phyloP scores from a whole-genome alignment of 257 asterid genomes.

The Solanum gracilifrons region DNA sequence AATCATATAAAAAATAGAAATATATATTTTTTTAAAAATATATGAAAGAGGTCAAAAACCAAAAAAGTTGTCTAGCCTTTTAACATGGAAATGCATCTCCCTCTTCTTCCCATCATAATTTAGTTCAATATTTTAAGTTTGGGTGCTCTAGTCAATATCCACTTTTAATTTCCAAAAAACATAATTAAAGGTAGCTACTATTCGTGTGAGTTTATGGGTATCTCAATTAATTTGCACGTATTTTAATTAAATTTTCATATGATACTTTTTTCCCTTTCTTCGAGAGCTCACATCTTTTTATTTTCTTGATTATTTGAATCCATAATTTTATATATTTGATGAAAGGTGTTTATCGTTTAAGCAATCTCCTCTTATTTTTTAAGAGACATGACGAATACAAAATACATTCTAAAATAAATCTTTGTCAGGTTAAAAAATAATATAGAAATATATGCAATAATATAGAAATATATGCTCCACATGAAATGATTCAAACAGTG shows the following conservation, averaged over 20 bases:
- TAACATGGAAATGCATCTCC: background rate
- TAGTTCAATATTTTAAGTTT: background rate
- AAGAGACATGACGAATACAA: background rate
- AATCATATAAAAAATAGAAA: background rate
- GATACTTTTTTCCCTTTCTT: background rate
- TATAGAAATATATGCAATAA: no score
- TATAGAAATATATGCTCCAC: background rate
- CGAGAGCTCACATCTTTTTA: background rate
- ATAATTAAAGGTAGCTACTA: background rate
- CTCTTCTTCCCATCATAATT: background rate
- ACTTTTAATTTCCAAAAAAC: background rate
- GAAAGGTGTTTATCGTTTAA: background rate
- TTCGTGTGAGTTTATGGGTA: no score
- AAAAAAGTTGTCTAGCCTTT: background rate
- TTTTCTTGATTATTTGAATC: no score
- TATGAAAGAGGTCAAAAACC: background rate
- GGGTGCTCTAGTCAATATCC: background rate
- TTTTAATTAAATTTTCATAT: no score
- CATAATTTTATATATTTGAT: no score
- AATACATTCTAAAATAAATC: no score
- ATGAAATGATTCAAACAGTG: background rate
- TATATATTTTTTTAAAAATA: background rate
- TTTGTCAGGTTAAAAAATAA: no score
- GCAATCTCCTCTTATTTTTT: accelerated
- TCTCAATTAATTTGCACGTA: no score